Evolutionary conservation across 2,329 filamentous ascomycete species (phyloP).

Genomic region (Fusarium sp.): DNA sequence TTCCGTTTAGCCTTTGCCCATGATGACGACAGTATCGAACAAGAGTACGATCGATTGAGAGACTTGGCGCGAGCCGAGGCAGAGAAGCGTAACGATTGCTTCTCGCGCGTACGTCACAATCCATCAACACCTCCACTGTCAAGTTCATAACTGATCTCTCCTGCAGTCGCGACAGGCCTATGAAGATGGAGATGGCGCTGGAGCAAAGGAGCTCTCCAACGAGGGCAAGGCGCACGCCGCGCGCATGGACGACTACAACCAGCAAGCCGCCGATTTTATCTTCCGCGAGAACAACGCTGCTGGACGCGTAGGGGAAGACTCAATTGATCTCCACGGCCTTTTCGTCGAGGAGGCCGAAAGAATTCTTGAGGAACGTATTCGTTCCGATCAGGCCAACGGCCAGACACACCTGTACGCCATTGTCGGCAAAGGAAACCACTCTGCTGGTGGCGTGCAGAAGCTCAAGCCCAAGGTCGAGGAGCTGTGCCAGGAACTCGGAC

Average conservation of each 20-base stretch:
- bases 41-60: constrained; percentile 91
- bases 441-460: constrained; percentile 83
- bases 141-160: constrained; percentile 22
- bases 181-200: constrained; percentile 80
- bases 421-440: constrained; percentile 95
- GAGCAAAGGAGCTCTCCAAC: constrained; percentile 85
- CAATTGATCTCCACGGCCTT: constrained; percentile 93
- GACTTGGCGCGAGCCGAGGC: constrained; percentile 85
- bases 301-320: constrained; percentile 79
- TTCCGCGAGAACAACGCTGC: constrained; percentile 93
- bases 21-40: constrained; percentile 74
- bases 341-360: constrained; percentile 95
- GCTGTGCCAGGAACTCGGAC: constrained; percentile 82
- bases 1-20: constrained; percentile 77
- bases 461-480: constrained; percentile 95
- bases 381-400: constrained; percentile 76
- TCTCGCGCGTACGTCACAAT: constrained; percentile 68
- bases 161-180: constrained; percentile 80
- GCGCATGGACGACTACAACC: constrained; percentile 89
- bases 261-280: constrained; percentile 91
- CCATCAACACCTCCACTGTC: neutral
- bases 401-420: constrained; percentile 92
- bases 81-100: constrained; percentile 79
- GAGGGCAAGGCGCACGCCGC: constrained; percentile 86
- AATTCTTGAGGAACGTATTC: constrained; percentile 87